Evolutionary conservation across 352 stramenopile genomes (phyloP).

Genomic region (Salisapilia sapeloensis): DNA sequence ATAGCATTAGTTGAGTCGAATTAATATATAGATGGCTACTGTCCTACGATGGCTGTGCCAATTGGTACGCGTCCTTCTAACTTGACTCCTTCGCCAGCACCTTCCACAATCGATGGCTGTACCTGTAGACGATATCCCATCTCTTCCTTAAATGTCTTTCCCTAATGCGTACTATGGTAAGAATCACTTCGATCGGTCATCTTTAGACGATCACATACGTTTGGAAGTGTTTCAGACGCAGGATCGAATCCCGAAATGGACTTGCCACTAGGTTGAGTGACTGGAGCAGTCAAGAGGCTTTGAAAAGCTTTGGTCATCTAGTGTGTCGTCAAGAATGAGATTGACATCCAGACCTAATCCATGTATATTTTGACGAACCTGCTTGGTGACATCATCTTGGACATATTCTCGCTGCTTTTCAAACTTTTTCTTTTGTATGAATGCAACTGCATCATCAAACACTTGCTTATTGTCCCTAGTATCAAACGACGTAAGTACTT

Average conservation of each 20-base stretch:
- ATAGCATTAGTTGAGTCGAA: neutral
- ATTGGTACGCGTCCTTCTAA: conserved; percentile 34
- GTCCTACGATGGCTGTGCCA: conserved; percentile 47
- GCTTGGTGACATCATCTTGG: conserved; percentile 32
- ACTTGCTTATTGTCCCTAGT: conserved; percentile 45
- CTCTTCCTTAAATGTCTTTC: conserved; percentile 22
- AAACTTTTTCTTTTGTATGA: conserved; percentile 61
- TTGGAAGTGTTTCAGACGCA: too few species aligned
- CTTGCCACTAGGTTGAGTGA: too few species aligned
- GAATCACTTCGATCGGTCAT: conserved; percentile 31
- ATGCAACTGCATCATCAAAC: conserved; percentile 54
- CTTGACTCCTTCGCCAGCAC: conserved; percentile 59
- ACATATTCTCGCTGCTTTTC: conserved; percentile 67
- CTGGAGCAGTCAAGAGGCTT: too few species aligned
- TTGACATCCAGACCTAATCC: neutral
- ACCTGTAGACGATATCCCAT: conserved; percentile 62
- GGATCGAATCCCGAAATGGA: too few species aligned
- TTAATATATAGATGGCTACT: neutral
- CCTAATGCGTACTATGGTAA: conserved; percentile 27
- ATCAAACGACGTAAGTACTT: neutral
- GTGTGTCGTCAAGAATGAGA: neutral
- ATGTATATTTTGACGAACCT: conserved; percentile 12
- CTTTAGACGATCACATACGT: conserved; percentile 1
- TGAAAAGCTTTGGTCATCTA: neutral
- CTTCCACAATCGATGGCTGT: conserved; percentile 34